Evolutionary conservation across 306 rosid species (phyloP), one percentile per base, ranked within the genome.

Genomic region (Albizia julibrissin): DNA sequence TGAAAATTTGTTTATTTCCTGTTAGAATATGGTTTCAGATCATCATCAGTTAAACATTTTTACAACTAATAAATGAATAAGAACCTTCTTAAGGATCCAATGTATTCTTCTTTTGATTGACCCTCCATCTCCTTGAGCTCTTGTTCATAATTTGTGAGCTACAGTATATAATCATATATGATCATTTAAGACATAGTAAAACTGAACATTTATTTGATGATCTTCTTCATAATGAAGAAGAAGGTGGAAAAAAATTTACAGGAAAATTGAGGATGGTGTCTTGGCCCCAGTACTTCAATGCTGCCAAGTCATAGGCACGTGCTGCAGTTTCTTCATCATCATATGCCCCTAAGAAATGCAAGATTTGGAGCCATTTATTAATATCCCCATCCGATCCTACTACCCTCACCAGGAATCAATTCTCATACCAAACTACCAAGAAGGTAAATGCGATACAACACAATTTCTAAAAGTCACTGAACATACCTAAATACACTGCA

Each of bases 251-350:
- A 44, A 72, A 54, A 3, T 89, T 76, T 91, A 95, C 99, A 29
- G 97, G 96, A 54, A 93, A 93, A 84, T 95, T 95, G 83, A 95
- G 96, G 73, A 89, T 86, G 56, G 98, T 90, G 52, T 88, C 89
- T 58, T 86, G 95, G 82, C 99, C 99, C 99, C 99, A 95, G 70
- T 95, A 93, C 91, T 95, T 95, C 88, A 95, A 90, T 88, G 99
- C 99, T 69, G 99, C 99, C 90, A 92, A 92, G 85, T 95, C 99
- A 91, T 95, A 95, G 34, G 99, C 97, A 91, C 87, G 99, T 89
- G 97, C 99, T 39, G 99, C 99, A 1, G 96, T 91, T 79, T 89
- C 96, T 88, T 95, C 99, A 74, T 92, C 92, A 73, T 91, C 98
- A 86, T 95, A 93, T 12, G 99, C 99, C 10, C 99, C 99, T 95